Base-by-base conservation (phyloP, 768 basidiomycete species). In the Russula emetica region DNA sequence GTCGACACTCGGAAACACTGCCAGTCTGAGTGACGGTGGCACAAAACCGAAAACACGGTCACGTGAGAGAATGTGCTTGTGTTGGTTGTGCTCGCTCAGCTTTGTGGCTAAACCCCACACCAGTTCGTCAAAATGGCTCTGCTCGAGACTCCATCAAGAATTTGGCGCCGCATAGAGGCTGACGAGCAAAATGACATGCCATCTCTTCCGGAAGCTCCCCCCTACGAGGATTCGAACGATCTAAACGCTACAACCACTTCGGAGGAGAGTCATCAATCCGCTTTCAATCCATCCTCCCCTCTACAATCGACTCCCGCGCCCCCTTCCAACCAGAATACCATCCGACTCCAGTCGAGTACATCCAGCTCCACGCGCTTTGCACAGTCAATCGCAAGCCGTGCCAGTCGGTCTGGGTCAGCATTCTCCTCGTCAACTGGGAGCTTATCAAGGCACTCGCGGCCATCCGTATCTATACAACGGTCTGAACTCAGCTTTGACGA, bases 121-220 rank as follows among this genome's bases (percentile, higher is more conserved):
- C 38, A n/a, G 14, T 28, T 26, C 18, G 16, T 54, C 47, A 18
- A 32, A 52, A 71, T 68, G 36, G 61, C 65, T 22, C 70, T 74
- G 30, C 69, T 78, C 10, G 91, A 94, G 74, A 94, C 91, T 18
- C 91, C 91, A 0, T 93, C 92, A 28, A 80, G 90, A 50, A 85
- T 94, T 70, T 90, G 87, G 87, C 82, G 91, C 32, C 82, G 92
- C 52, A 92, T 94, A 56, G 84, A 93, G 73, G 86, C 82, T 0
- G 77, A 82, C n/a, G 87, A 91, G 68, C 83, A 85, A 64, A 74
- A 78, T 66, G 89, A 91, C 66, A 87, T 92, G 79, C 88, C 92
- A 11, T 93, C 91, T 34, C 77, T 94, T 2, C 91, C 91, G 2
- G 90, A 89, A 3, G 74, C 92, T 14, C 88, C 90, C 8, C 78